Base-by-base conservation (phyloP, 164 flowering plant genomes). In the grape (Vitis vinifera) region DNA sequence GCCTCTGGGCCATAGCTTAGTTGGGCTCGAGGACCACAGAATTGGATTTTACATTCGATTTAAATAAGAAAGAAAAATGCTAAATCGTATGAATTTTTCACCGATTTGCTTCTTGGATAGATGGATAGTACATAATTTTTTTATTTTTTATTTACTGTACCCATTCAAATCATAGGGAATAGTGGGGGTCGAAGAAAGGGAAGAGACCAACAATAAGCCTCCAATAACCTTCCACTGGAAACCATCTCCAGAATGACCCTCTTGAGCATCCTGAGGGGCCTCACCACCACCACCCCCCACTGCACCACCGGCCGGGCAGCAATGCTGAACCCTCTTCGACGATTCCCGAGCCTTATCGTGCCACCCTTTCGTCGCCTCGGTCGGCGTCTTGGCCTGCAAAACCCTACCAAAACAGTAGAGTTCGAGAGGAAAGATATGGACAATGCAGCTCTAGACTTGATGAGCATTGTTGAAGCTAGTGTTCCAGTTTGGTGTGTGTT, bases 311-410 rank as follows among this genome's bases (percentile, higher is more conserved):
- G 72, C 1, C 87, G 80, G 0, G 67, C 23, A 19, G 79, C 86
- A 1, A 82, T 58, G 50, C 58, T 60, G 67, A 82, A 73, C 50
- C 86, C 76, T 12, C 87, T 73, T 48, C 88, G 83, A 73, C 66
- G 70, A 55, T 76, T 84, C 68, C 89, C 89, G 10, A 86, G 80
- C 74, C 87, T 59, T 15, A 86, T 56, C 5, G 80, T 79, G 79
- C 82, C 27, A 14, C 78, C 57, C 48, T 75, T 73, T 29, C 77
- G 76, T 65, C 86, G 29, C 73, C 77, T 70, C 65, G 50, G 55
- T 51, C 84, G 76, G 31, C 78, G 64, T 0, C 78, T 63, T 0
- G 19, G 67, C 7, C 79, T 77, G 74, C 80, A 77, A 75, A 77
- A 84, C 60, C 84, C 81, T 1, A 77, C 73, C 30, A 78, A 51